phyloP scores from a whole-genome alignment of 345 rosid genomes.

The Arabidopsis arenosa region DNA sequence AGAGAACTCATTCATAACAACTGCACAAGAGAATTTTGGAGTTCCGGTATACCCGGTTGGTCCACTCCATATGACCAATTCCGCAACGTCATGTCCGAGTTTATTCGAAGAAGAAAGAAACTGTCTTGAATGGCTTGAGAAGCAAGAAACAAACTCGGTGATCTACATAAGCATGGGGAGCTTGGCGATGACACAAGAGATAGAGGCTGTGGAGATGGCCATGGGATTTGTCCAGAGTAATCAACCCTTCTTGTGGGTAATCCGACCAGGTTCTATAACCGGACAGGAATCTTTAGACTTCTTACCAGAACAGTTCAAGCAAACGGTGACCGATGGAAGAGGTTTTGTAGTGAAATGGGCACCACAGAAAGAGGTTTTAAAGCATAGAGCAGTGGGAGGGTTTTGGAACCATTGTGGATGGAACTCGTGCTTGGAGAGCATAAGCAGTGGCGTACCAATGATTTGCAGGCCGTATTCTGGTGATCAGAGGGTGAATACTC shows the following conservation, averaged over 20 bases:
- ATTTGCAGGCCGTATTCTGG: conserved; percentile 50
- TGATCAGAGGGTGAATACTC: conserved; percentile 49
- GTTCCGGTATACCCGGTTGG: conserved; percentile 42
- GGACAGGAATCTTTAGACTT: conserved; percentile 20
- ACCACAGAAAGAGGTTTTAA: conserved; percentile 51
- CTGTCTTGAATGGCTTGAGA: conserved; percentile 49
- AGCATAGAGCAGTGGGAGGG: conserved; percentile 49
- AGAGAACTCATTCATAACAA: conserved; percentile 32
- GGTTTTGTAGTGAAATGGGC: conserved; percentile 59
- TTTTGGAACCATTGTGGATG: conserved; percentile 50
- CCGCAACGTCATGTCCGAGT: conserved; percentile 5
- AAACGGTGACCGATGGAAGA: conserved; percentile 36
- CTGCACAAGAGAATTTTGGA: conserved; percentile 18
- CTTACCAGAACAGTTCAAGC: conserved; percentile 37
- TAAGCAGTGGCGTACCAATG: conserved; percentile 47
- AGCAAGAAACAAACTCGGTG: conserved; percentile 43
- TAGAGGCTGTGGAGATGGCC: conserved; percentile 46
- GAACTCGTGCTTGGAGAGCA: conserved; percentile 39
- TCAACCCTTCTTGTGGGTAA: conserved; percentile 52
- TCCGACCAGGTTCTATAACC: conserved; percentile 39
- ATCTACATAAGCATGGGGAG: conserved; percentile 51
- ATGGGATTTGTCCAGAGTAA: conserved; percentile 45
- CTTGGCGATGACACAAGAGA: conserved; percentile 21
- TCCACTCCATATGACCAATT: conserved; percentile 36
- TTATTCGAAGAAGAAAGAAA: conserved; percentile 39